A percentile compares a stretch with the other conserved stretches of the same genome.
Evolutionary conservation across 2,329 filamentous ascomycete species (phyloP).

Genomic region (Trichoderma atroviride): DNA sequence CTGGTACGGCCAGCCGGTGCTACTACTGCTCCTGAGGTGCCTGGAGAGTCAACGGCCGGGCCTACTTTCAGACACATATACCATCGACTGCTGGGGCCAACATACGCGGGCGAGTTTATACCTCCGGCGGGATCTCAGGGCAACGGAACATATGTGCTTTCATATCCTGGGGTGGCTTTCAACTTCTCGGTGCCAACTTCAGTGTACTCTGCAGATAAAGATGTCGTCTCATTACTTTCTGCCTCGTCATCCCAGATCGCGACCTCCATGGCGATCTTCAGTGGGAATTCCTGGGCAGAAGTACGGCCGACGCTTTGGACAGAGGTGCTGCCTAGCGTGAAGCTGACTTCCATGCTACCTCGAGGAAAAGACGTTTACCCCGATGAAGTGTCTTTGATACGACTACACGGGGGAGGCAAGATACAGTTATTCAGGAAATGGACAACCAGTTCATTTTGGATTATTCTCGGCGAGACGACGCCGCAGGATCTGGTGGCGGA

Average conservation of each 20-base stretch:
- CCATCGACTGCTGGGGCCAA: constrained; percentile 88
- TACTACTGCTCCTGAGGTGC: constrained; percentile 36
- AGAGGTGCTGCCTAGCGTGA: constrained; percentile 71
- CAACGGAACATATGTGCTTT: constrained; percentile 81
- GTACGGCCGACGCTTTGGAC: constrained; percentile 77
- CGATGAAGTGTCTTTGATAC: constrained; percentile 83
- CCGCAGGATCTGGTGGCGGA: constrained; percentile 90
- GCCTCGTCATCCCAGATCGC: constrained; percentile 76
- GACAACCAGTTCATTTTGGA: constrained; percentile 67
- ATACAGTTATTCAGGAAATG: constrained; percentile 77
- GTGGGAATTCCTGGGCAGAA: constrained; percentile 87
- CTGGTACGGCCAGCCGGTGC: constrained; percentile 66
- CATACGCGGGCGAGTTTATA: constrained; percentile 91
- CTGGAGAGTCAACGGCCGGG: constrained; percentile 49
- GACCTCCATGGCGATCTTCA: constrained; percentile 87
- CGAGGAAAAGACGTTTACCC: constrained; percentile 79
- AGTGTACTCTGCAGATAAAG: constrained; percentile 73
- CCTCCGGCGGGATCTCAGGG: constrained; percentile 58
- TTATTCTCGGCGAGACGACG: constrained; percentile 82
- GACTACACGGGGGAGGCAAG: constrained; percentile 74
- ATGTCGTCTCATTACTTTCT: constrained; percentile 85
- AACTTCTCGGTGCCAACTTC: constrained; percentile 78
- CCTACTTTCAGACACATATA: constrained; percentile 90
- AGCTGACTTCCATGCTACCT: constrained; percentile 67
- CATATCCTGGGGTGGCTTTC: constrained; percentile 92